These are phyloP conservation scores for Camellia oleifera DNA, from an alignment of 179 eudicot genomes.

Conservation along the genomic window DNA sequence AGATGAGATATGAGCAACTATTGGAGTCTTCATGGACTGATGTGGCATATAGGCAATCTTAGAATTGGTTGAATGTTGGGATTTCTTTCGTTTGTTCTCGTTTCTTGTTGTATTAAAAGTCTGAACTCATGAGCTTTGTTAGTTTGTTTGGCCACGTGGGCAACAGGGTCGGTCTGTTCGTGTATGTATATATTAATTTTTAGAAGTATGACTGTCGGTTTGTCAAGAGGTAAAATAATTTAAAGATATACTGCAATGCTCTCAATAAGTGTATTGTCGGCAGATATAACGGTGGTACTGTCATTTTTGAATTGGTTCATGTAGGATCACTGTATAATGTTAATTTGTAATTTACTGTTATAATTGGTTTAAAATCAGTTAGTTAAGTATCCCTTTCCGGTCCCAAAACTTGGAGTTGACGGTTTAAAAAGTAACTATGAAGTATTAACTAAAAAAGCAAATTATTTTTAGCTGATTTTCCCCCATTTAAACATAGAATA, in stretches of 20 bases:
- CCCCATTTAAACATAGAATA: background rate
- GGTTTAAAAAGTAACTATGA: background rate
- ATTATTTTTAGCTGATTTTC: background rate
- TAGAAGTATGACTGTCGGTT: background rate
- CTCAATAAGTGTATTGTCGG: background rate
- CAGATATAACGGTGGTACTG: background rate
- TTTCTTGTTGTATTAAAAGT: background rate
- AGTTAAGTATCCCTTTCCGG: background rate
- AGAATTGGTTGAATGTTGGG: background rate
- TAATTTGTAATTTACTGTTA: background rate
- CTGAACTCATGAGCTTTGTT: background rate
- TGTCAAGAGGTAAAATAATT: background rate
- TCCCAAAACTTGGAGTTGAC: background rate
- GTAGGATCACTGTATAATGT: background rate
- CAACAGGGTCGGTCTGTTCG: background rate
- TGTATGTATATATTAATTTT: no score
- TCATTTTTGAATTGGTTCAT: background rate
- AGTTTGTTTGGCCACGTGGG: background rate
- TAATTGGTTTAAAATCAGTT: background rate
- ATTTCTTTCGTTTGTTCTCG: background rate
- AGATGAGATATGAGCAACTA: no score
- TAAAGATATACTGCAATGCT: background rate
- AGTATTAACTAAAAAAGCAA: background rate
- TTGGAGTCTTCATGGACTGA: background rate
- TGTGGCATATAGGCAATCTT: background rate